phyloP scores from a whole-genome alignment of 192 early-diverging fungal species.

The Rhizoclosmatium globosum region DNA sequence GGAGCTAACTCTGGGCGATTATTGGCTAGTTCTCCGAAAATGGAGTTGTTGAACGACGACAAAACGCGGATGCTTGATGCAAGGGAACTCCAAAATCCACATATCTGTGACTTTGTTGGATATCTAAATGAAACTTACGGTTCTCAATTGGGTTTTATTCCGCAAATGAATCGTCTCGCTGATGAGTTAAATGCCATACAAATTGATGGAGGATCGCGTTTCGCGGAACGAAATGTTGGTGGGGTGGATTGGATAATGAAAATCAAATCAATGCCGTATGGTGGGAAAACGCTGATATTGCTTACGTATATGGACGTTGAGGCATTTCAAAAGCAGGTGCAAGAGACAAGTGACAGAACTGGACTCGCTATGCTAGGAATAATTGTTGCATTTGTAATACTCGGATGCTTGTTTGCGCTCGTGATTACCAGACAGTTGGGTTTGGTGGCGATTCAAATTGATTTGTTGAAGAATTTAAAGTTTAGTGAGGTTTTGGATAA shows the following conservation, averaged over 20 bases:
- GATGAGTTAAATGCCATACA: not conserved
- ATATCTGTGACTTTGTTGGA: not conserved
- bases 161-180: not conserved
- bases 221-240: not conserved
- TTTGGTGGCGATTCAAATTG: conserved; percentile 11
- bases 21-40: not conserved
- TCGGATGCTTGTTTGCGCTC: conserved; percentile 11
- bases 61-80: not conserved
- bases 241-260: not conserved
- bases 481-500: conserved; percentile 24
- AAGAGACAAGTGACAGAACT: not conserved
- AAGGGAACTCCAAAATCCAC: not conserved
- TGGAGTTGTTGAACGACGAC: not conserved
- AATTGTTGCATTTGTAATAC: conserved; percentile 9
- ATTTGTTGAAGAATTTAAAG: conserved; percentile 21
- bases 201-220: not conserved
- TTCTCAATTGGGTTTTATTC: not conserved
- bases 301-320: not conserved
- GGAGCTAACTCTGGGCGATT: not conserved
- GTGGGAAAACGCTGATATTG: not conserved
- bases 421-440: conserved; percentile 11
- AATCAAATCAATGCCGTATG: not conserved
- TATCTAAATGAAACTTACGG: too few species aligned
- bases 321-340: not conserved
- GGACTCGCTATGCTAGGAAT: not conserved